phyloP scores from a whole-genome alignment of 768 basidiomycete species.

The Leccinum olivaceopallidum region DNA sequence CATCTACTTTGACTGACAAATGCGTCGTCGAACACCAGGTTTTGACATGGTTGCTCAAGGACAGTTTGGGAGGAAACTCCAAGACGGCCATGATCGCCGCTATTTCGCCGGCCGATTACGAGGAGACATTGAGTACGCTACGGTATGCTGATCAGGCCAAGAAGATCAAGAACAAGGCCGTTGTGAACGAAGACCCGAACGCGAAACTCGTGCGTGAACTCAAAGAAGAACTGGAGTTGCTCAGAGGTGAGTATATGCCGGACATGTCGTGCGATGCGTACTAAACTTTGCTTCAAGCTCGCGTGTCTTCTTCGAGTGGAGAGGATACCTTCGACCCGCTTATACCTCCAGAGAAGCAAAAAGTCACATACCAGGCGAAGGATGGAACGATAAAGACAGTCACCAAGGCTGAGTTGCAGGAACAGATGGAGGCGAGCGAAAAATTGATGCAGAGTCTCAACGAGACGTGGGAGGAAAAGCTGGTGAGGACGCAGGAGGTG shows the following conservation, averaged over 20 bases:
- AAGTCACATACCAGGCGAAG: slow-evolving; percentile 91
- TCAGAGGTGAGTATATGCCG: slow-evolving; percentile 58
- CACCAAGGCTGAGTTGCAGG: slow-evolving; percentile 95
- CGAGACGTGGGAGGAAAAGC: slow-evolving; percentile 96
- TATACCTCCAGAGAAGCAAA: slow-evolving; percentile 92
- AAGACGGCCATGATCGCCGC: slow-evolving; percentile 99
- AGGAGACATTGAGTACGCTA: slow-evolving; percentile 94
- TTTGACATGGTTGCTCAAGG: slow-evolving; percentile 97
- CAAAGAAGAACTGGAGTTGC: slow-evolving; percentile 95
- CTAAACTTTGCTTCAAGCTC: slow-evolving; percentile 45
- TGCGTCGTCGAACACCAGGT: slow-evolving; percentile 49
- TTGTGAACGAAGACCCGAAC: slow-evolving; percentile 99
- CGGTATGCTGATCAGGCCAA: slow-evolving; percentile 99
- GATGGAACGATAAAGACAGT: slow-evolving; percentile 94
- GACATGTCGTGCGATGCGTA: not conserved
- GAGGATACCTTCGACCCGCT: slow-evolving; percentile 85
- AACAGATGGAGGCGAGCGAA: slow-evolving; percentile 94
- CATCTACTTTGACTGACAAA: slow-evolving; percentile 7
- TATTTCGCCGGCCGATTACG: slow-evolving; percentile 97
- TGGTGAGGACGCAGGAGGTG: slow-evolving; percentile 88
- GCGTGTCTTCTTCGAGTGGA: slow-evolving; percentile 65
- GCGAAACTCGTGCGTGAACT: slow-evolving; percentile 98
- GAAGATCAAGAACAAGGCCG: slow-evolving; percentile 99
- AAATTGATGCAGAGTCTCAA: slow-evolving; percentile 92
- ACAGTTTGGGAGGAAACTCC: slow-evolving; percentile 94